These are phyloP conservation scores for Neonectria coccinea DNA, from an alignment of 2,329 filamentous ascomycete species.

Conservation along the genomic window DNA sequence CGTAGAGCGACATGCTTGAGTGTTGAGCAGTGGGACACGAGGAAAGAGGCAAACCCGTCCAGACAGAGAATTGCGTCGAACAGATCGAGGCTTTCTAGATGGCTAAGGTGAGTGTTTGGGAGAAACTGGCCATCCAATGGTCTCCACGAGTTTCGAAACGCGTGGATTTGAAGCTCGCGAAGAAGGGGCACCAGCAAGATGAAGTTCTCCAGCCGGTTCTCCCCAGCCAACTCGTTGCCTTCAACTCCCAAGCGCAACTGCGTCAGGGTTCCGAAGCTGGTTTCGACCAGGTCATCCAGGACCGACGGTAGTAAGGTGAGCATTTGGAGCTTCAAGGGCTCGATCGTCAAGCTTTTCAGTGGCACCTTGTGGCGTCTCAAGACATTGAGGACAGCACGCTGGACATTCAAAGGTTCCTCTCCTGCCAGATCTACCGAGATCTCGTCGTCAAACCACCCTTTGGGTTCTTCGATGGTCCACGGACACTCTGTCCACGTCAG, in stretches of 20 bases:
- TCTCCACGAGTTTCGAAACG: conserved; percentile 1
- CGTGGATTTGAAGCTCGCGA: conserved; percentile 30
- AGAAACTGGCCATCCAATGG: conserved; percentile 33
- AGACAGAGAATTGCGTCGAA: conserved; percentile 28
- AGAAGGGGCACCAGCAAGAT: conserved; percentile 39
- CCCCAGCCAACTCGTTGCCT: conserved; percentile 19
- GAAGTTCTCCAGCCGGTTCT: conserved; percentile 35
- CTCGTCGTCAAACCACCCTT: conserved; percentile 28
- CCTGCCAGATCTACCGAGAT: conserved; percentile 33
- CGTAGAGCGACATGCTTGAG: conserved; percentile 30
- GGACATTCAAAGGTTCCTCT: conserved; percentile 28
- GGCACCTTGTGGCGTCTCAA: conserved; percentile 29
- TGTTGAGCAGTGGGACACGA: conserved; percentile 29
- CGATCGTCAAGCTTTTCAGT: conserved; percentile 36
- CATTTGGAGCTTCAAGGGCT: conserved; percentile 31
- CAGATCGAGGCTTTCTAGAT: conserved; percentile 37
- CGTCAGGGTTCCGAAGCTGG: conserved; percentile 31
- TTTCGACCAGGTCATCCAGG: conserved; percentile 15
- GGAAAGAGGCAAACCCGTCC: conserved; percentile 33
- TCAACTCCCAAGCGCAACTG: conserved; percentile 27
- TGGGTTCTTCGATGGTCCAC: conserved; percentile 30
- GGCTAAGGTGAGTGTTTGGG: conserved; percentile 30
- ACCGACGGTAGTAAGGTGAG: conserved; percentile 28
- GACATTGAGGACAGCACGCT: conserved; percentile 37
- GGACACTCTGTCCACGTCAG: conserved; percentile 43